A percentile compares a stretch with the other conserved stretches of the same genome.
Evolutionary conservation across 208 protist species (phyloP).

Genomic region (Eutreptiella sp.): DNA sequence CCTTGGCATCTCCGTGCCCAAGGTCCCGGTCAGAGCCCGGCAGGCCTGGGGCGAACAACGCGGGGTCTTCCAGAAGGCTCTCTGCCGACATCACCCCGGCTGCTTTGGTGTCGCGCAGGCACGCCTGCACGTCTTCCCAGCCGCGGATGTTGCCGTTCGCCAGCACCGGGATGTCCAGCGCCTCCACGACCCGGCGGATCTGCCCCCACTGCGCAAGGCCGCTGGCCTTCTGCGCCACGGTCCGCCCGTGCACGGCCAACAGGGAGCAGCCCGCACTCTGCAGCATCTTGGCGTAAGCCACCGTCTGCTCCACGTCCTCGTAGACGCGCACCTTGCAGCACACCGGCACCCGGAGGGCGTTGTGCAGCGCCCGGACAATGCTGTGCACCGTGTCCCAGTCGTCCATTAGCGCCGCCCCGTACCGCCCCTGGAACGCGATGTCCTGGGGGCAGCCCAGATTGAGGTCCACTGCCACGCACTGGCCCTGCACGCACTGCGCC

Average conservation of each 20-base stretch:
- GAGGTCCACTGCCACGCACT: constrained; percentile 75
- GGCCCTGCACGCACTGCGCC: constrained; percentile 51
- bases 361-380: constrained; percentile 63
- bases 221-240: constrained; percentile 68
- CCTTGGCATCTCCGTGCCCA: no score
- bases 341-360: constrained; percentile 75
- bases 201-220: constrained; percentile 57
- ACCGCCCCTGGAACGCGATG: constrained; percentile 77
- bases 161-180: constrained; percentile 69
- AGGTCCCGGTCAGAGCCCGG: no score
- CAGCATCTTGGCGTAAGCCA: constrained; percentile 74
- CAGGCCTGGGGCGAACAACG: no score
- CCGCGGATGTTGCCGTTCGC: constrained; percentile 73
- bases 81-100: constrained; percentile 80
- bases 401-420: constrained; percentile 82
- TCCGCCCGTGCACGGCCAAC: constrained; percentile 73
- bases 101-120: constrained; percentile 44
- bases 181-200: constrained; percentile 49
- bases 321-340: constrained; percentile 82
- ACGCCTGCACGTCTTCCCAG: constrained; percentile 52
- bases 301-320: constrained; percentile 62
- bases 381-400: constrained; percentile 68
- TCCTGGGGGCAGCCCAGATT: constrained; percentile 85
- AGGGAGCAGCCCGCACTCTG: constrained; percentile 64
- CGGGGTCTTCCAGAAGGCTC: constrained; percentile 68